A percentile compares a stretch with the other conserved stretches of the same genome.
phyloP scores from a whole-genome alignment of 768 basidiomycete genomes.

The Boletellus ananas region DNA sequence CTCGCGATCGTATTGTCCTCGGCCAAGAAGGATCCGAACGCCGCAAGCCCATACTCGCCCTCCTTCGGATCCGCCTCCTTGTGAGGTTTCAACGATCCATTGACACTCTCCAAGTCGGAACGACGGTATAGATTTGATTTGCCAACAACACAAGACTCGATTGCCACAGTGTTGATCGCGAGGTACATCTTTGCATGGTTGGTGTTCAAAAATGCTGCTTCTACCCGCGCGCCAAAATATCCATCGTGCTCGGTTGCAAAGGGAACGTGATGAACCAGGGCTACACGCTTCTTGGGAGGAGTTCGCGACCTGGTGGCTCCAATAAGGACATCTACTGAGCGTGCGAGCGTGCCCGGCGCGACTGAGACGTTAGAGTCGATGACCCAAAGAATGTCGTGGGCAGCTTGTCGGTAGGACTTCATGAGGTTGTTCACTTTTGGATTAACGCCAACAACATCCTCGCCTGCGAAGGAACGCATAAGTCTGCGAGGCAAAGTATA shows the following conservation, averaged over 20 bases:
- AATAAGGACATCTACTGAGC: slow-evolving; percentile 75
- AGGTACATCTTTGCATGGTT: slow-evolving; percentile 99
- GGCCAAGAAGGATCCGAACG: slow-evolving; percentile 85
- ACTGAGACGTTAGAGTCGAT: slow-evolving; percentile 93
- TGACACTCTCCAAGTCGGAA: slow-evolving; percentile 77
- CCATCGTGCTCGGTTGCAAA: slow-evolving; percentile 73
- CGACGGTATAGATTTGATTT: slow-evolving; percentile 94
- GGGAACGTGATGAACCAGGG: slow-evolving; percentile 93
- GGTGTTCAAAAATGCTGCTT: slow-evolving; percentile 93
- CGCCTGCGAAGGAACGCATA: slow-evolving; percentile 46
- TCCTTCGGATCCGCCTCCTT: slow-evolving; percentile 22
- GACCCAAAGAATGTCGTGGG: slow-evolving; percentile 92
- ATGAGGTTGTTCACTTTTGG: slow-evolving; percentile 98
- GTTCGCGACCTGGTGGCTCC: slow-evolving; percentile 36
- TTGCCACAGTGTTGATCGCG: slow-evolving; percentile 82
- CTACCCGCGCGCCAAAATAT: slow-evolving; percentile 75
- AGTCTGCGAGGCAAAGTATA: not conserved
- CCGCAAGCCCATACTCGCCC: slow-evolving; percentile 54
- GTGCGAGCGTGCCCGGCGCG: slow-evolving; percentile 72
- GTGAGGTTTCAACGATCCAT: slow-evolving; percentile 57
- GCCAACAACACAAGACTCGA: slow-evolving; percentile 95
- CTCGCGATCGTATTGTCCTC: slow-evolving; percentile 98
- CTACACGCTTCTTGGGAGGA: slow-evolving; percentile 50
- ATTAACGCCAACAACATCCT: slow-evolving; percentile 83
- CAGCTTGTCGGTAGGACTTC: slow-evolving; percentile 74